Conservation (phyloP, 768 basidiomycete species). For the Artomyces pyxidatus region DNA sequence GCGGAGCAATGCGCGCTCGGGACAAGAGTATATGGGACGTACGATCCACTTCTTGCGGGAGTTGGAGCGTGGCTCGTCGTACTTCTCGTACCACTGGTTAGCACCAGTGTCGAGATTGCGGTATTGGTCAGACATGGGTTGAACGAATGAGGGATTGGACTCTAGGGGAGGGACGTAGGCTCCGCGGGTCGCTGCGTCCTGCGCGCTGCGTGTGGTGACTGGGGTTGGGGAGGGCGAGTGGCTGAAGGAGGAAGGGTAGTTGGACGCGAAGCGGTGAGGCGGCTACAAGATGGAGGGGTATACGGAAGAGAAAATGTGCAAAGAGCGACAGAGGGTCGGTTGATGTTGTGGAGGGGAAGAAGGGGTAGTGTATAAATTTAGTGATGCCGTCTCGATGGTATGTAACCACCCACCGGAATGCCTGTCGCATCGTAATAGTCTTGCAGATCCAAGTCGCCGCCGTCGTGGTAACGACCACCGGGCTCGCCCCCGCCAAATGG, state of each 20-base stretch:
- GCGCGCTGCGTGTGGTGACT: neutral
- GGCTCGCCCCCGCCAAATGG: neutral
- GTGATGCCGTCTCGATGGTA: neutral
- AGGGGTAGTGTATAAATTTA: neutral
- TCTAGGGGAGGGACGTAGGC: conserved; percentile 1
- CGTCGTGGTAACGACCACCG: conserved; percentile 2
- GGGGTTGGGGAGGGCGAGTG: neutral
- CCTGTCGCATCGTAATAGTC: conserved; percentile 5
- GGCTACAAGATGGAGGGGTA: neutral
- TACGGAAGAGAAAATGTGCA: neutral
- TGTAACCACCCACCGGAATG: conserved; percentile 4
- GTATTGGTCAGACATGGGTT: neutral
- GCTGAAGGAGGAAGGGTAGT: neutral
- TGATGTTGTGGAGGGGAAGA: neutral
- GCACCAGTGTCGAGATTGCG: conserved; percentile 1
- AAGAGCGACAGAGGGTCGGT: neutral
- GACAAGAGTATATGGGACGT: neutral
- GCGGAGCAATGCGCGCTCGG: neutral
- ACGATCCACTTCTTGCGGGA: conserved; percentile 12
- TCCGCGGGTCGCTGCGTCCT: conserved; percentile 5
- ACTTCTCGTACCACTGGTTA: neutral
- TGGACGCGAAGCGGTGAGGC: neutral
- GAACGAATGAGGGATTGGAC: neutral
- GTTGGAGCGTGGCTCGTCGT: conserved; percentile 1
- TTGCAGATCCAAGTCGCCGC: neutral